Evolutionary conservation across 441 rosid species (phyloP).

Genomic region (Gossypium lobatum): DNA sequence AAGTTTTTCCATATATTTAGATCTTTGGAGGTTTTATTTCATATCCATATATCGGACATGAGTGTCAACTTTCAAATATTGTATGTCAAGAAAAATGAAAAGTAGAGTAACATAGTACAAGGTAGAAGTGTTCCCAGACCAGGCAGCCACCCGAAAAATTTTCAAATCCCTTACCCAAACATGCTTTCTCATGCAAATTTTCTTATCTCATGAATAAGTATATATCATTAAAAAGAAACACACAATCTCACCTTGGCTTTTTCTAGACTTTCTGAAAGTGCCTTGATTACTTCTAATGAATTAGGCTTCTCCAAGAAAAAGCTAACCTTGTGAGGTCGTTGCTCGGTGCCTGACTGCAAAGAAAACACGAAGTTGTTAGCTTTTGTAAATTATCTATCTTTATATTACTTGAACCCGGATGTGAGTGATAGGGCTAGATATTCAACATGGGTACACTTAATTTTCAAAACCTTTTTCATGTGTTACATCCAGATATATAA

Average conservation of each 20-base stretch:
- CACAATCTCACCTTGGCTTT: constrained; percentile 44
- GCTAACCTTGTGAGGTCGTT: constrained; percentile 56
- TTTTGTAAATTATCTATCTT: not conserved
- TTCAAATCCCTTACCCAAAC: not conserved
- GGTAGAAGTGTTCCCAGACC: not conserved
- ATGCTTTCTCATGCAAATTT: not conserved
- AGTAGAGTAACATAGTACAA: not conserved
- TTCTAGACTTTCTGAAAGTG: constrained; percentile 39
- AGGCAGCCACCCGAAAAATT: not conserved
- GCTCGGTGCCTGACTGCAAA: constrained; percentile 47
- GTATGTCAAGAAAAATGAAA: not conserved
- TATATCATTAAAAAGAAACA: not conserved
- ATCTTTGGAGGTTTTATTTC: not conserved
- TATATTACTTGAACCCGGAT: not conserved
- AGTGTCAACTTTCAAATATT: not conserved
- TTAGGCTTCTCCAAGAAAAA: constrained; percentile 41
- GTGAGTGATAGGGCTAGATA: no score
- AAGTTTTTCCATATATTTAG: not conserved
- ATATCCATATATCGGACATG: not conserved
- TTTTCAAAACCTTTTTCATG: not conserved
- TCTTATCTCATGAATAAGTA: not conserved
- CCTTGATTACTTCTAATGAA: constrained; percentile 41
- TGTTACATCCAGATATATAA: not conserved
- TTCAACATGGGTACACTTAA: no score
- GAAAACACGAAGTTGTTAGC: not conserved